Percentiles rank a stretch among this genome's conserved stretches.
phyloP scores from a whole-genome alignment of 306 rosid genomes.

The Malus sieversii region DNA sequence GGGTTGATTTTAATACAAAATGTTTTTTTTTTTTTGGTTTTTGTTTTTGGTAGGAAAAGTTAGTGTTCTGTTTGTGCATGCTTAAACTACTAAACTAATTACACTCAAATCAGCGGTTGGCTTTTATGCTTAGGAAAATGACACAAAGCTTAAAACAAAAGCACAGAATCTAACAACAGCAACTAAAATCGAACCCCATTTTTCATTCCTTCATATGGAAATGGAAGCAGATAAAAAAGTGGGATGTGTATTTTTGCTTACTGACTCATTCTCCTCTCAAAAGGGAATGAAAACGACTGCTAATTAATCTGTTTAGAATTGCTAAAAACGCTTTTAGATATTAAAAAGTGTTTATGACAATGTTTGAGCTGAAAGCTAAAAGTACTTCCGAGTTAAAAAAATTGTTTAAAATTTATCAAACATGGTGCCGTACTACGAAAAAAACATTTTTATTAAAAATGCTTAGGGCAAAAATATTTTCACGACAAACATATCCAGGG shows the following conservation, averaged over 20 bases:
- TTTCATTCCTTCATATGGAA: not conserved
- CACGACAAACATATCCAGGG: not conserved
- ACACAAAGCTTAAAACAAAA: not conserved
- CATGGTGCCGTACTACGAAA: no score
- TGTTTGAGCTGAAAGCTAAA: no score
- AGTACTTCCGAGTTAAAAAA: no score
- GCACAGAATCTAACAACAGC: constrained; percentile 2
- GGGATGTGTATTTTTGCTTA: not conserved
- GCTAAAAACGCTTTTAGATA: no score
- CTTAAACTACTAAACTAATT: not conserved
- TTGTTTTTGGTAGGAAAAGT: not conserved
- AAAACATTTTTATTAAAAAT: no score
- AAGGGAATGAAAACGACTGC: not conserved
- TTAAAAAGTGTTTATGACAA: no score
- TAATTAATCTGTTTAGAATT: not conserved
- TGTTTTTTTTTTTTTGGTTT: not conserved
- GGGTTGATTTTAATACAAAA: not conserved
- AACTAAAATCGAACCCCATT: not conserved
- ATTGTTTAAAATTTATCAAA: no score
- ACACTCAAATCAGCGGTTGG: not conserved
- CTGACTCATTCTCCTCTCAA: constrained; percentile 5
- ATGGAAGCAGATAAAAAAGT: not conserved
- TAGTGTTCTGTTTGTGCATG: not conserved
- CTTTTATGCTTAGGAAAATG: constrained; percentile 8
- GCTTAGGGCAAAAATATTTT: no score